Percentiles rank a stretch among this genome's conserved stretches.
These are phyloP conservation scores for Phytophthora pluvialis DNA, from an alignment of 352 stramenopile species.

Conservation along the genomic window DNA sequence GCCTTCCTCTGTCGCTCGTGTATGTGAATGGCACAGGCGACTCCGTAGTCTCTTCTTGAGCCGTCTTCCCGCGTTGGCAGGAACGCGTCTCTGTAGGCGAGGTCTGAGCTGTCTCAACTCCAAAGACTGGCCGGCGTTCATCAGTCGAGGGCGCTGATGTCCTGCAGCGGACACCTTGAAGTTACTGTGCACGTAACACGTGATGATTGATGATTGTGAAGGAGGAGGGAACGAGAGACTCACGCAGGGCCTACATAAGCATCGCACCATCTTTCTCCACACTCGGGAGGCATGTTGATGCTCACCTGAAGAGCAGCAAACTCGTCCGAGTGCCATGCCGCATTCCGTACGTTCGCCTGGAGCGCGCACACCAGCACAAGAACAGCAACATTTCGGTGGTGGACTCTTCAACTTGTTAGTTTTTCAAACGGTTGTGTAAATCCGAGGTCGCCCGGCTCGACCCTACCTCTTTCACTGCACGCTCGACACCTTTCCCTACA, in stretches of 20 bases:
- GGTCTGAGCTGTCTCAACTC: constrained; percentile 25
- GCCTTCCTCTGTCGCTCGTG: constrained; percentile 8
- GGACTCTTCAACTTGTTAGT: constrained; percentile 20
- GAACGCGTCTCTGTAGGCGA: constrained; percentile 20
- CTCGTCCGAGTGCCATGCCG: background rate
- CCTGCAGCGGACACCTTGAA: constrained; percentile 11
- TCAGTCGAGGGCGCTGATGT: constrained; percentile 10
- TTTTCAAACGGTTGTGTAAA: constrained; percentile 1
- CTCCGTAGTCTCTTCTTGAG: constrained; percentile 9
- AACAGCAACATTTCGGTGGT: constrained; percentile 6
- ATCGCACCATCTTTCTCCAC: background rate
- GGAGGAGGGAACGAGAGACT: background rate
- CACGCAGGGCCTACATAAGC: background rate
- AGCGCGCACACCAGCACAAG: background rate
- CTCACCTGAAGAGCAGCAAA: background rate
- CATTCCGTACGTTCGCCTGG: background rate
- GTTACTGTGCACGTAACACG: constrained; percentile 11
- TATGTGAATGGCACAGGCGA: background rate
- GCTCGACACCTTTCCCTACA: constrained; percentile 25
- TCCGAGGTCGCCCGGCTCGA: background rate
- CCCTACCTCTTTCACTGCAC: constrained; percentile 14
- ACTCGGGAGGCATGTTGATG: background rate
- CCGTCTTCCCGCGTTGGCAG: constrained; percentile 2
- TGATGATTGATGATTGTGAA: background rate
- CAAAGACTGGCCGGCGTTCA: constrained; percentile 18